Conservation (phyloP, 441 rosid genomes). For the Adansonia rubrostipa region DNA sequence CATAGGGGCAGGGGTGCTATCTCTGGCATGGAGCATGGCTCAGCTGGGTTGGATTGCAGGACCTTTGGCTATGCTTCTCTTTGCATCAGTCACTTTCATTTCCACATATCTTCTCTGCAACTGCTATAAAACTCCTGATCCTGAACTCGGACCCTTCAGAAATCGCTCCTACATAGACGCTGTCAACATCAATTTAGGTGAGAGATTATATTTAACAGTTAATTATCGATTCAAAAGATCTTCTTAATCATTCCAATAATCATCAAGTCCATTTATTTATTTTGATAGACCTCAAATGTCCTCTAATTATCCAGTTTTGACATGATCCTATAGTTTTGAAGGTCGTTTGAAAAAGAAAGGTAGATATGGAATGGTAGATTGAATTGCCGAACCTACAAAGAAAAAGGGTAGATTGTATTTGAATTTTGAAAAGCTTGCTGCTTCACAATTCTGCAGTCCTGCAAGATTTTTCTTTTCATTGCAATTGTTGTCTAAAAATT, state of each 20-base stretch:
- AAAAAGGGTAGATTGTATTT: not conserved
- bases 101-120: conserved; percentile 56
- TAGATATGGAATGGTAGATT: not conserved
- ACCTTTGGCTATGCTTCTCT: conserved; percentile 46
- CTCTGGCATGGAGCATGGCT: conserved; percentile 74
- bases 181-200: conserved; percentile 57
- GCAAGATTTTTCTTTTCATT: not conserved
- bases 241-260: not conserved
- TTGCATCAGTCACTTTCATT: conserved; percentile 52
- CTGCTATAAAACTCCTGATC: conserved; percentile 57
- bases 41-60: conserved; percentile 79
- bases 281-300: too few relatives aligned
- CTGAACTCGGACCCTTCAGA: conserved; percentile 51
- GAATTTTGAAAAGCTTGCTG: not conserved
- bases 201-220: not conserved
- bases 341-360: not conserved
- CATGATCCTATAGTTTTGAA: conserved; percentile 1
- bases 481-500: too few relatives aligned
- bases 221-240: not conserved
- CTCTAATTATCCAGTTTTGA: not conserved
- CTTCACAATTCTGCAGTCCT: not conserved
- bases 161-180: conserved; percentile 53
- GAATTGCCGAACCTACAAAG: not conserved
- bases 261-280: too few relatives aligned
- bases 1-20: conserved; percentile 74